A percentile compares a stretch with the other conserved stretches of the same genome.
Evolutionary conservation across 345 rosid genomes (phyloP).

Genomic region (Isatis tinctoria): DNA sequence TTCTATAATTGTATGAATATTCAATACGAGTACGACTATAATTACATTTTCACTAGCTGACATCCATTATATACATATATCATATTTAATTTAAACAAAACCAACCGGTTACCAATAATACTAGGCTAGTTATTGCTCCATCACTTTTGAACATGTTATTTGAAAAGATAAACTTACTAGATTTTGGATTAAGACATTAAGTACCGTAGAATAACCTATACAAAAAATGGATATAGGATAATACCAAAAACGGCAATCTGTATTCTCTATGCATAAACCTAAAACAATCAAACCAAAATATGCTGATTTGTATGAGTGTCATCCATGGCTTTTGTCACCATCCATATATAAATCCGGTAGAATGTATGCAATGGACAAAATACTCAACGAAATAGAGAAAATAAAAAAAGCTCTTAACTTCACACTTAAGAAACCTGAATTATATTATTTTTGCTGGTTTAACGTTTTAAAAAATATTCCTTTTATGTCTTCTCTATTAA

Average conservation of each 20-base stretch:
- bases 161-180: background rate
- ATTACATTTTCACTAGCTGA: constrained; percentile 14
- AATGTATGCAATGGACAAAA: background rate
- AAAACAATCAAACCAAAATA: background rate
- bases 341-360: background rate
- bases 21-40: background rate
- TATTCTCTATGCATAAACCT: background rate
- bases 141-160: background rate
- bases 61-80: background rate
- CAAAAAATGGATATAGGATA: background rate
- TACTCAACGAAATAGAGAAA: background rate
- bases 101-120: background rate
- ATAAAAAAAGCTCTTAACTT: background rate
- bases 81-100: background rate
- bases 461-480: background rate
- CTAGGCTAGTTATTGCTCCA: background rate
- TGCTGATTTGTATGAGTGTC: background rate
- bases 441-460: background rate
- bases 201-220: background rate
- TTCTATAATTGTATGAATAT: background rate
- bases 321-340: background rate
- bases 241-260: background rate
- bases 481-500: background rate
- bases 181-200: background rate
- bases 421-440: background rate